phyloP scores from a whole-genome alignment of 2,329 filamentous ascomycete species.

The Aspergillus felis region DNA sequence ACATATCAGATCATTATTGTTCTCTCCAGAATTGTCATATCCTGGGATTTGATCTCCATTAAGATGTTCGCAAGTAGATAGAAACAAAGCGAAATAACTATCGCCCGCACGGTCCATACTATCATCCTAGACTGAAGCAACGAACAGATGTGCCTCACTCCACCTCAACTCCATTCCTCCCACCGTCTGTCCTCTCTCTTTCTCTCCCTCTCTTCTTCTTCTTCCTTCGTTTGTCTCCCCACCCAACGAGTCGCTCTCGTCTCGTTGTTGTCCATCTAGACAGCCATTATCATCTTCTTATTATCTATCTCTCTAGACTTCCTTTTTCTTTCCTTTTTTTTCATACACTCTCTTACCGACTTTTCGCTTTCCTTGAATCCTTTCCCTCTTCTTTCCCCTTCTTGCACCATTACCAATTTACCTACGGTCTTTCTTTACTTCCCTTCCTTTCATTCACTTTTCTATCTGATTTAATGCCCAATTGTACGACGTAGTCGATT shows the following conservation, averaged over 20 bases:
- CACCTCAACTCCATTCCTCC: constrained; percentile 1
- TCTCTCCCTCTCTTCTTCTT: constrained; percentile 19
- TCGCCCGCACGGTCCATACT: background rate
- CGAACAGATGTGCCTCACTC: background rate
- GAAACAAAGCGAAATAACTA: background rate
- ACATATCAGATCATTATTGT: background rate
- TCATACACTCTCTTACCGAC: constrained; percentile 4
- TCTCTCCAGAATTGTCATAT: background rate
- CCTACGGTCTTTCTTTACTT: constrained; percentile 5
- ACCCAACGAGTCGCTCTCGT: constrained; percentile 29
- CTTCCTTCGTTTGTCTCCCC: constrained; percentile 31
- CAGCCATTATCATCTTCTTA: constrained; percentile 12
- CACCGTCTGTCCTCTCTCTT: constrained; percentile 12
- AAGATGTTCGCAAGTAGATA: background rate
- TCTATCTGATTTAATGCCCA: background rate
- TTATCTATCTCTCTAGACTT: constrained; percentile 9
- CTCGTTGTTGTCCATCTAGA: constrained; percentile 33
- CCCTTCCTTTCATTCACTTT: background rate
- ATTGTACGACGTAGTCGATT: constrained; percentile 7
- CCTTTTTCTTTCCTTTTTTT: constrained; percentile 14
- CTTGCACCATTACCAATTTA: background rate
- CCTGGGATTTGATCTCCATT: background rate
- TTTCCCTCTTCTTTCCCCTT: constrained; percentile 11
- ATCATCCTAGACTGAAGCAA: background rate
- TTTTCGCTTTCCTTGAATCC: constrained; percentile 11